phyloP scores from a whole-genome alignment of 768 basidiomycete species.

The Pleurotus pulmonarius region DNA sequence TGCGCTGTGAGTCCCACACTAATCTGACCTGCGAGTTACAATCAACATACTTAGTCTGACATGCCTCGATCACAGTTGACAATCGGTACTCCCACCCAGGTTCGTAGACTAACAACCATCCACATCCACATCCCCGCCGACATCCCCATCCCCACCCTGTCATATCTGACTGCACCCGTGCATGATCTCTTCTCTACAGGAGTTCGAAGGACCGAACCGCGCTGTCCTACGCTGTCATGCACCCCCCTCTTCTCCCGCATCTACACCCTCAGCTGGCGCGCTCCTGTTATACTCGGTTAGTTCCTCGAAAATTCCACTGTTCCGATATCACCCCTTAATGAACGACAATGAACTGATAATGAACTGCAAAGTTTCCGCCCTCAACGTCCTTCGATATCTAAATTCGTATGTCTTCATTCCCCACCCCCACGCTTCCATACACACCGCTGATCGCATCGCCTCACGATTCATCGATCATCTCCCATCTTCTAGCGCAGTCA shows the following conservation, averaged over 20 bases:
- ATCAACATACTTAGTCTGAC: too few relatives aligned
- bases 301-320: neutral
- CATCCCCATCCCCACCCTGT: too few relatives aligned
- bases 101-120: neutral
- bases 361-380: neutral
- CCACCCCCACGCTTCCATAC: too few relatives aligned
- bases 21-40: neutral
- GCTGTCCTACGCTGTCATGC: too few relatives aligned
- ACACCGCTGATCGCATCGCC: too few relatives aligned
- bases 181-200: too few relatives aligned
- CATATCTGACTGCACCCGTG: too few relatives aligned
- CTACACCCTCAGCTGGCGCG: conserved; percentile 1
- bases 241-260: neutral
- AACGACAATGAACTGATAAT: neutral
- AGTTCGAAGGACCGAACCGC: too few relatives aligned
- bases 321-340: neutral
- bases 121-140: too few relatives aligned
- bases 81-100: conserved; percentile 1
- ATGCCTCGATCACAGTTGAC: neutral
- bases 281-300: conserved; percentile 5
- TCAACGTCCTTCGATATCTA: conserved; percentile 3
- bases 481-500: neutral
- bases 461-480: neutral
- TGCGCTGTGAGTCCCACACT: neutral
- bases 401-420: neutral